Percentiles rank a stretch among this genome's conserved stretches.
Conservation (phyloP, 2,329 filamentous ascomycete species). For the Gaeumannomyces tritici region DNA sequence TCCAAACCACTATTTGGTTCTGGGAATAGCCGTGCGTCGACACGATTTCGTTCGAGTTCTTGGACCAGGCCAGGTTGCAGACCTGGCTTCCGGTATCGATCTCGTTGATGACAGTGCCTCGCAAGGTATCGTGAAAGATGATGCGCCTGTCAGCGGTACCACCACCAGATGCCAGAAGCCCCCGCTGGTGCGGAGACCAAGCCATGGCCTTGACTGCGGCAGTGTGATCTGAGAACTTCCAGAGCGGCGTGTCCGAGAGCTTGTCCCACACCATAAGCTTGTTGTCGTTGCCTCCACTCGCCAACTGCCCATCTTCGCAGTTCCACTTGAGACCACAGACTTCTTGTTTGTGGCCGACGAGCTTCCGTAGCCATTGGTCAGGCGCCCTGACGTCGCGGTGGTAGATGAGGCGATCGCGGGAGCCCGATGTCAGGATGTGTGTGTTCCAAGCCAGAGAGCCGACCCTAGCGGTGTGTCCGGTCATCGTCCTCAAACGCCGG, state of each 20-base stretch:
- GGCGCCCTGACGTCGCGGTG: conserved; percentile 91
- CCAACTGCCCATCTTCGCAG: conserved; percentile 86
- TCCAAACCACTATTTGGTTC: conserved; percentile 99
- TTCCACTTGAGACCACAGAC: conserved; percentile 98
- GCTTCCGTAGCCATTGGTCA: conserved; percentile 77
- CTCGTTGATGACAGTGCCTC: conserved; percentile 72
- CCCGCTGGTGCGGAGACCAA: conserved; percentile 94
- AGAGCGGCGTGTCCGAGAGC: conserved; percentile 80
- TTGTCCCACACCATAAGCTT: conserved; percentile 99
- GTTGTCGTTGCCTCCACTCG: conserved; percentile 95
- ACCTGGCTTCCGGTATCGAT: conserved; percentile 96
- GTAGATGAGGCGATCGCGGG: conserved; percentile 84
- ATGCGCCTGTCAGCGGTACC: conserved; percentile 94
- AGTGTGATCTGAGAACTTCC: conserved; percentile 90
- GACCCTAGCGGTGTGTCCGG: conserved; percentile 85
- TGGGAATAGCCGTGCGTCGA: conserved; percentile 96
- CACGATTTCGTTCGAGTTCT: conserved; percentile 95
- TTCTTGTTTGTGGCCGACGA: conserved; percentile 95
- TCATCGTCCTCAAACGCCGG: conserved; percentile 87
- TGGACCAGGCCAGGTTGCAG: conserved; percentile 96
- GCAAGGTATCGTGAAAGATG: conserved; percentile 93
- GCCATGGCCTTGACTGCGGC: conserved; percentile 96
- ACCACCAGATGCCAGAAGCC: conserved; percentile 87
- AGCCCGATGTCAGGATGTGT: conserved; percentile 92
- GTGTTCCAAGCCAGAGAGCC: conserved; percentile 96